A percentile compares a stretch with the other conserved stretches of the same genome.
phyloP scores from a whole-genome alignment of 2,329 filamentous ascomycete species.

The Botrytis fabae region DNA sequence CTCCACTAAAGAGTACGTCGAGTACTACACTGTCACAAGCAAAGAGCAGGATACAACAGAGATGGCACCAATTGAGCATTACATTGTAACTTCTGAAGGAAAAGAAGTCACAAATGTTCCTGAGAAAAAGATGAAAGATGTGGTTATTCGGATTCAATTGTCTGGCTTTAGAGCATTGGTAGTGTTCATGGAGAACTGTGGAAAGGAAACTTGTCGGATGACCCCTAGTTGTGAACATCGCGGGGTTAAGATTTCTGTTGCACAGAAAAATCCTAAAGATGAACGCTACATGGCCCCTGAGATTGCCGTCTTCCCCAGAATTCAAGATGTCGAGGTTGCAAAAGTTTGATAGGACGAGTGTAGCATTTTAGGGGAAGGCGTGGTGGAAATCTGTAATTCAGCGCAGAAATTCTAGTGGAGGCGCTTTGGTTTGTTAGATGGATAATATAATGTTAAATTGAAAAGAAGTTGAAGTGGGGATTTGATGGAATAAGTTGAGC shows the following conservation, averaged over 20 bases:
- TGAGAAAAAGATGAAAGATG: background rate
- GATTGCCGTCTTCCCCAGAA: background rate
- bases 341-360: background rate
- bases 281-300: background rate
- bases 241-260: background rate
- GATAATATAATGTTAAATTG: background rate
- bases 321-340: no score
- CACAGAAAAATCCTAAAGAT: background rate
- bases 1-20: background rate
- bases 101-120: background rate
- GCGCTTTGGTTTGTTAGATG: background rate
- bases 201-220: background rate
- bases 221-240: background rate
- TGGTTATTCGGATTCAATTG: background rate
- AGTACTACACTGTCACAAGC: background rate
- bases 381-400: background rate
- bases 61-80: background rate
- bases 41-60: background rate
- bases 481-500: background rate
- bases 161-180: background rate
- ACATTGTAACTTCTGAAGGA: background rate
- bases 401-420: background rate
- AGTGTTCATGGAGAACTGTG: background rate
- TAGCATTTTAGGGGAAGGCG: background rate
- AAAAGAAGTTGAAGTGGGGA: background rate